Evolutionary conservation across 2,329 filamentous ascomycete genomes (phyloP).

Genomic region (Lachnellula subtilissima): DNA sequence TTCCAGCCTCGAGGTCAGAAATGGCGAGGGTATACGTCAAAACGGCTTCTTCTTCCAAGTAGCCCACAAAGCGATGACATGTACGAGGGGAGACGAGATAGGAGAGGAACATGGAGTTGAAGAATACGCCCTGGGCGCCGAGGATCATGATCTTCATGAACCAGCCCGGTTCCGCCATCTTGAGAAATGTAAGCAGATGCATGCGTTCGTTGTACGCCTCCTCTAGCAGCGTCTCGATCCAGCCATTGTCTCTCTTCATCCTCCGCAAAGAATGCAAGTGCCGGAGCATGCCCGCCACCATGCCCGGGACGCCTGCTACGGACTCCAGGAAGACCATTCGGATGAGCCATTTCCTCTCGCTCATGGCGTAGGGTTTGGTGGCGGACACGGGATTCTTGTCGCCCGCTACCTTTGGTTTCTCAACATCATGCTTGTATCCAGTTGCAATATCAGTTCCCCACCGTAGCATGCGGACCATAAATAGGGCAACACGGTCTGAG

Average conservation of each 20-base stretch:
- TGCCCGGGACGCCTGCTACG: slow-evolving; percentile 90
- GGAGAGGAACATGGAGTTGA: slow-evolving; percentile 74
- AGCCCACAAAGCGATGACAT: slow-evolving; percentile 40
- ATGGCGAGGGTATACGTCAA: slow-evolving; percentile 91
- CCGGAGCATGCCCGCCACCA: slow-evolving; percentile 92
- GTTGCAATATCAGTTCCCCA: slow-evolving; percentile 79
- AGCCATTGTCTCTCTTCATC: slow-evolving; percentile 91
- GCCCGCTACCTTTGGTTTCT: slow-evolving; percentile 32
- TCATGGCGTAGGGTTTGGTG: slow-evolving; percentile 63
- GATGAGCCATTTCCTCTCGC: slow-evolving; percentile 82
- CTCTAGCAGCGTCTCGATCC: slow-evolving; percentile 90
- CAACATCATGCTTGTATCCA: slow-evolving; percentile 68
- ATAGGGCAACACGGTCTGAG: slow-evolving; percentile 75
- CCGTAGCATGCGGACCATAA: slow-evolving; percentile 68
- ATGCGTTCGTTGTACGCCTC: slow-evolving; percentile 89
- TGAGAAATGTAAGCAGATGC: slow-evolving; percentile 89
- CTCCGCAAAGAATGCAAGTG: slow-evolving; percentile 79
- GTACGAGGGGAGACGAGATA: not conserved
- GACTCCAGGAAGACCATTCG: slow-evolving; percentile 92
- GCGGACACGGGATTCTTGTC: slow-evolving; percentile 41
- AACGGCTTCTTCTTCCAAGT: slow-evolving; percentile 95
- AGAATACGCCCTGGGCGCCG: slow-evolving; percentile 91
- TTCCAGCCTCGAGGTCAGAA: slow-evolving; percentile 78
- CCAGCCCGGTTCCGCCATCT: slow-evolving; percentile 71
- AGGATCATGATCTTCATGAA: slow-evolving; percentile 94